Percentiles rank a stretch among this genome's conserved stretches.
Conservation (phyloP, 2,329 filamentous ascomycete genomes). For the Venturia asperata region DNA sequence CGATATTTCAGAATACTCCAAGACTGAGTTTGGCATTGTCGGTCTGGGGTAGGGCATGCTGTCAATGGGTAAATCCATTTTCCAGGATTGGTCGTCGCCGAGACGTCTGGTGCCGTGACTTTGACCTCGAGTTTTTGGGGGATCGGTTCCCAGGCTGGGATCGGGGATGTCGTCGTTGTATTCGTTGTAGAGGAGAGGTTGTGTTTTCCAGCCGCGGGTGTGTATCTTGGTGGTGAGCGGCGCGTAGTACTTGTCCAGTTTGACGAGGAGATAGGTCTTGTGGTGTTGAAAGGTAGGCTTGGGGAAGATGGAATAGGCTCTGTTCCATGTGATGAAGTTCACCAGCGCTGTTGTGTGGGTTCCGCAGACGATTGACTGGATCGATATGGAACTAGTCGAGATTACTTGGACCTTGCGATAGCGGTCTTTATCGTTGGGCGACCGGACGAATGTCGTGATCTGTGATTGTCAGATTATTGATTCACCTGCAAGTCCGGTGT, state of each 20-base stretch:
- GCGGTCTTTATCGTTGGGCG: neutral
- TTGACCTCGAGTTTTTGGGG: neutral
- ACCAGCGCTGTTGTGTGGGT: constrained; percentile 13
- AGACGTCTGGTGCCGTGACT: too few relatives aligned
- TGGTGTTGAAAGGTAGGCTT: constrained; percentile 18
- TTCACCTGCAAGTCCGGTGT: neutral
- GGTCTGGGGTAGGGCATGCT: neutral
- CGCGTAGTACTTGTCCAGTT: neutral
- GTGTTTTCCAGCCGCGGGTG: too few relatives aligned
- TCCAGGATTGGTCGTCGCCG: neutral
- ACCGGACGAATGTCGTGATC: too few relatives aligned
- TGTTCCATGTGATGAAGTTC: constrained; percentile 21
- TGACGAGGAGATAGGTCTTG: constrained; percentile 5
- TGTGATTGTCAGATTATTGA: too few relatives aligned
- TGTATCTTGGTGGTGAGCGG: too few relatives aligned
- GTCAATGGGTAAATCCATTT: neutral
- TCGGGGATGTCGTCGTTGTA: too few relatives aligned
- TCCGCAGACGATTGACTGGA: neutral
- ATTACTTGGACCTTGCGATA: neutral
- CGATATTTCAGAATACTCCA: constrained; percentile 1
- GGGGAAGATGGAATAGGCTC: constrained; percentile 20
- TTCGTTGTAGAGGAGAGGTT: too few relatives aligned
- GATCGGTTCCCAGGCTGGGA: too few relatives aligned
- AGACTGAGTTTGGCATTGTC: constrained; percentile 3
- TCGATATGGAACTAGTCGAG: neutral